Evolutionary conservation across 495 filamentous ascomycete genomes (phyloP).

Genomic region (Podospora appendiculata): DNA sequence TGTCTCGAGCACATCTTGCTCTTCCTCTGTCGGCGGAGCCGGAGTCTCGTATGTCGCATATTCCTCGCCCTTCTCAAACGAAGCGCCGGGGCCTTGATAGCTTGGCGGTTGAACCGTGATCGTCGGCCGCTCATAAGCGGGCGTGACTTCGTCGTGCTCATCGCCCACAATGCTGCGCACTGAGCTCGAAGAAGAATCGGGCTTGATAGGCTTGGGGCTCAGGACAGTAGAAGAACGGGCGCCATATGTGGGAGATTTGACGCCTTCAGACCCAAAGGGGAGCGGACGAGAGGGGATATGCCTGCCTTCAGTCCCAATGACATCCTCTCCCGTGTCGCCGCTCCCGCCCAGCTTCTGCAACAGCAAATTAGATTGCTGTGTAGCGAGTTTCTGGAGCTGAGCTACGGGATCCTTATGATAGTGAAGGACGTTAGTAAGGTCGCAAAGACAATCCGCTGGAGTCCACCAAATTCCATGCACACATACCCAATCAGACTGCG

Average conservation of each 20-base stretch:
- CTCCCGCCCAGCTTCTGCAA: conserved; percentile 31
- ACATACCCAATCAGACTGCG: conserved; percentile 87
- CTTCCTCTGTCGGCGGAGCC: conserved; percentile 31
- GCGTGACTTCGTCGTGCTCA: background rate
- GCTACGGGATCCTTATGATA: conserved; percentile 59
- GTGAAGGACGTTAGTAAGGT: conserved; percentile 44
- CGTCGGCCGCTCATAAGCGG: background rate
- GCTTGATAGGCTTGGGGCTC: conserved; percentile 35
- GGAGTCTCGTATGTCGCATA: conserved; percentile 25
- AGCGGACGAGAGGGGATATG: conserved; percentile 35
- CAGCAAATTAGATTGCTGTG: conserved; percentile 52
- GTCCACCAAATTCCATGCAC: conserved; percentile 44
- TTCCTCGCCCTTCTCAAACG: conserved; percentile 42
- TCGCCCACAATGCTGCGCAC: conserved; percentile 20
- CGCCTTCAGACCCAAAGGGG: conserved; percentile 41
- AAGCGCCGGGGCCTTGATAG: conserved; percentile 35
- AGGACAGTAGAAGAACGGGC: conserved; percentile 27
- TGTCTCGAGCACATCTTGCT: conserved; percentile 31
- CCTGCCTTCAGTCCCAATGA: conserved; percentile 7
- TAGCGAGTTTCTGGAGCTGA: conserved; percentile 61
- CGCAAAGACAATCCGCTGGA: conserved; percentile 51
- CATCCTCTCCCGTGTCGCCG: conserved; percentile 13
- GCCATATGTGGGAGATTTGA: conserved; percentile 38
- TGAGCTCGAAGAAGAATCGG: conserved; percentile 19
- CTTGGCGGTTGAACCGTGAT: conserved; percentile 26